Conservation (phyloP, 1,284 basidiomycete species). For the Laetiporus sulphureus region DNA sequence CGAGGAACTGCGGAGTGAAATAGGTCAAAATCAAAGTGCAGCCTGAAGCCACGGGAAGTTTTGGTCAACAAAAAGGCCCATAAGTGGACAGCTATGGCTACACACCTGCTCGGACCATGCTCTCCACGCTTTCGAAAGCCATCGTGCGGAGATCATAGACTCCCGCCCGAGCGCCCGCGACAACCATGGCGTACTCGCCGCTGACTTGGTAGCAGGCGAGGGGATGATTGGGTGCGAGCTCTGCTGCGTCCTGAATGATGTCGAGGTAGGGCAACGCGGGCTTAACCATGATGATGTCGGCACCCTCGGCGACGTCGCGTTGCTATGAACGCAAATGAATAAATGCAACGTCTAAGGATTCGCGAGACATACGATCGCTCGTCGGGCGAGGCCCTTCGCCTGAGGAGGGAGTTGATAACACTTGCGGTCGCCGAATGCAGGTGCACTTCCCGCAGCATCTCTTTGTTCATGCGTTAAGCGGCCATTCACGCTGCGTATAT, state of each 20-base stretch:
- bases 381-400: constrained; percentile 85
- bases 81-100: constrained; percentile 11
- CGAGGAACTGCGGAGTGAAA: constrained; percentile 93
- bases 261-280: constrained; percentile 95
- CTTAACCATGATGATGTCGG: constrained; percentile 99
- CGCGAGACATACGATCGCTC: constrained; percentile 73
- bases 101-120: constrained; percentile 86
- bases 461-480: constrained; percentile 32
- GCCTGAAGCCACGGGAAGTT: constrained; percentile 49
- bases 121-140: constrained; percentile 90
- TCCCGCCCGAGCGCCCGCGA: constrained; percentile 88
- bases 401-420: constrained; percentile 95
- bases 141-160: constrained; percentile 89
- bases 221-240: constrained; percentile 81
- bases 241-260: constrained; percentile 84
- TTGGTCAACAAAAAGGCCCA: constrained; percentile 6
- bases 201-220: constrained; percentile 95
- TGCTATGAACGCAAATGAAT: constrained; percentile 41
- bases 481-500: neutral
- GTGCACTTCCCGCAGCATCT: constrained; percentile 93
- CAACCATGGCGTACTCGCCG: constrained; percentile 96
- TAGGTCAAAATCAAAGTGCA: constrained; percentile 89
- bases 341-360: neutral
- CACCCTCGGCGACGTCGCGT: constrained; percentile 90
- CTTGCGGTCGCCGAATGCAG: constrained; percentile 91